phyloP scores from a whole-genome alignment of 805 yeast species.

The Henningerozyma blattae region DNA sequence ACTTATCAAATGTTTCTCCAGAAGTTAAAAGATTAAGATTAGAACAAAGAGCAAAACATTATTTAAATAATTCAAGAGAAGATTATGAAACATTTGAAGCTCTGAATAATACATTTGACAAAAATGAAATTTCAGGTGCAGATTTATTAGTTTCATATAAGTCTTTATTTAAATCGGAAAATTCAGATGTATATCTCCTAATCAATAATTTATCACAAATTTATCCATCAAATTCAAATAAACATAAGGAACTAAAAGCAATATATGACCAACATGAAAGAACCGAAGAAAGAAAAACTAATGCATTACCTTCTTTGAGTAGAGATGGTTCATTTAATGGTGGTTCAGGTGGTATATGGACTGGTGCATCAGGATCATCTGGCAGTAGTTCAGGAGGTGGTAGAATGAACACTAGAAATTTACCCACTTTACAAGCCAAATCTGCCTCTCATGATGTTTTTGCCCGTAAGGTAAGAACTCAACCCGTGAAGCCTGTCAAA shows the following conservation, averaged over 20 bases:
- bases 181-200: constrained; percentile 43
- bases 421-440: constrained; percentile 24
- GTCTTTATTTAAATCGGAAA: constrained; percentile 32
- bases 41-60: constrained; percentile 78
- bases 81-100: constrained; percentile 37
- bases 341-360: constrained; percentile 22
- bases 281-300: constrained; percentile 10
- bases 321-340: constrained; percentile 11
- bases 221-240: constrained; percentile 34
- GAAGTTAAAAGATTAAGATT: constrained; percentile 48
- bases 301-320: constrained; percentile 17
- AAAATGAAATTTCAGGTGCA: constrained; percentile 34
- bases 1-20: constrained; percentile 15
- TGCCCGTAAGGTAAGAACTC: constrained; percentile 3
- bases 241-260: constrained; percentile 28
- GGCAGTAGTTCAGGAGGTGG: constrained; percentile 2
- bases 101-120: constrained; percentile 36
- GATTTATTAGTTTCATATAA: constrained; percentile 37
- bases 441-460: constrained; percentile 13
- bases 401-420: constrained; percentile 5
- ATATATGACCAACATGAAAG: constrained; percentile 21
- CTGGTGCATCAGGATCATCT: constrained; percentile 7
- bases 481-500: neutral
- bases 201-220: constrained; percentile 50
- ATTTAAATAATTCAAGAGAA: constrained; percentile 41